Conservation (phyloP, 2,329 filamentous ascomycete genomes). For the Aspergillus latus region DNA sequence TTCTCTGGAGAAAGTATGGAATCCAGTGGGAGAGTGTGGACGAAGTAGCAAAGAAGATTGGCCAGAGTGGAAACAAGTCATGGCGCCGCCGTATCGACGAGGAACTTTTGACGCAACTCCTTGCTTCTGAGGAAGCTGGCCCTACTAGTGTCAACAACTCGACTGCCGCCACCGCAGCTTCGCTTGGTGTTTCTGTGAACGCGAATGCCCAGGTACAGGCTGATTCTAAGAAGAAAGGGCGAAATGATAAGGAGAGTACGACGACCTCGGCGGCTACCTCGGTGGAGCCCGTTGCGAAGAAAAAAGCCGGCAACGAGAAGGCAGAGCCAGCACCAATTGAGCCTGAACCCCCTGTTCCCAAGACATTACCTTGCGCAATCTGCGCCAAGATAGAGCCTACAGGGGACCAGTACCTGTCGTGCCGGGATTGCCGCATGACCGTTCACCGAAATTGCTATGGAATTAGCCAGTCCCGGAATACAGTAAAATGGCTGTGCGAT, state of each 20-base stretch:
- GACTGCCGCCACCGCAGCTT: conserved; percentile 46
- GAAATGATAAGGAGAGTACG: conserved; percentile 53
- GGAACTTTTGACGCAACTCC: conserved; percentile 61
- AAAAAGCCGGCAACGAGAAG: conserved; percentile 61
- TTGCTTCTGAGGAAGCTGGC: conserved; percentile 44
- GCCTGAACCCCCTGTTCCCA: conserved; percentile 76
- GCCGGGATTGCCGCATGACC: conserved; percentile 83
- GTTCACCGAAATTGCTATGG: conserved; percentile 94
- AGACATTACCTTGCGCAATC: conserved; percentile 77
- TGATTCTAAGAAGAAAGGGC: conserved; percentile 63
- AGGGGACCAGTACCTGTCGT: conserved; percentile 72
- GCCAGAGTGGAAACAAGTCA: conserved; percentile 73
- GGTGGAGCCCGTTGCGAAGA: conserved; percentile 57
- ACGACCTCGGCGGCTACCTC: conserved; percentile 46
- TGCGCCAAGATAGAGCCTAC: conserved; percentile 72
- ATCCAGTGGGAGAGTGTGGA: conserved; percentile 91
- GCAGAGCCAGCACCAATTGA: conserved; percentile 61
- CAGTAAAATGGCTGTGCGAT: conserved; percentile 89
- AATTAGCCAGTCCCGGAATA: conserved; percentile 66
- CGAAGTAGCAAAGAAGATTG: conserved; percentile 84
- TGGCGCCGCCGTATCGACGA: conserved; percentile 91
- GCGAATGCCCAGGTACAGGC: conserved; percentile 34
- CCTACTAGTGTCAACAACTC: conserved; percentile 45
- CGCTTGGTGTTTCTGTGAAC: conserved; percentile 44
- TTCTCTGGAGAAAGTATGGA: conserved; percentile 92